Percentiles rank a stretch among this genome's conserved stretches.
Conservation (phyloP, 2,329 filamentous ascomycete genomes). For the Mariannaea elegans region DNA sequence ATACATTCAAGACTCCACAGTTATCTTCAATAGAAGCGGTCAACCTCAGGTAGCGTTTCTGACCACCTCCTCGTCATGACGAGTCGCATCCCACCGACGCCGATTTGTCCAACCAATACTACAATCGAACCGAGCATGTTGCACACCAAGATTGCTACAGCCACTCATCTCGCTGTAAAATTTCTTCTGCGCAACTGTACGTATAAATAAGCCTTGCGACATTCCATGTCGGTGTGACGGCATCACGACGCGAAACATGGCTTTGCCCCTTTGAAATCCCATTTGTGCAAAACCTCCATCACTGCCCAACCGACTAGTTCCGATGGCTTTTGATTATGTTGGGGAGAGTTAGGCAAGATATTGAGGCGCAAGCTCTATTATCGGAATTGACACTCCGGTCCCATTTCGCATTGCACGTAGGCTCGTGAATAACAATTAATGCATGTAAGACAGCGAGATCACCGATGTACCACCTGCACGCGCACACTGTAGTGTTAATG, state of each 20-base stretch:
- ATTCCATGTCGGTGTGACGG: slow-evolving; percentile 39
- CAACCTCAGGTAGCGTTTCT: slow-evolving; percentile 3
- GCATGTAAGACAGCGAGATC: too few relatives aligned
- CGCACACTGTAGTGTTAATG: too few relatives aligned
- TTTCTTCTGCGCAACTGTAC: slow-evolving; percentile 7
- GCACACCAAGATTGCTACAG: background rate
- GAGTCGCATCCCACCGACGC: slow-evolving; percentile 6
- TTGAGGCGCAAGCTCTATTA: background rate
- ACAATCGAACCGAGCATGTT: background rate
- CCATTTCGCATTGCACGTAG: background rate
- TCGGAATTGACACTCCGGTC: too few relatives aligned
- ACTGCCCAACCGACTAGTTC: slow-evolving; percentile 5
- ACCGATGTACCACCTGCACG: too few relatives aligned
- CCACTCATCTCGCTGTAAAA: slow-evolving; percentile 11
- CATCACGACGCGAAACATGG: slow-evolving; percentile 32
- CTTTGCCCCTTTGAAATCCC: slow-evolving; percentile 16
- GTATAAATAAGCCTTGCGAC: slow-evolving; percentile 32
- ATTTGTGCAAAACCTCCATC: background rate
- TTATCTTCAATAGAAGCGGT: slow-evolving; percentile 8
- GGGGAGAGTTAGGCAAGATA: background rate
- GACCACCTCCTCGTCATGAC: slow-evolving; percentile 8
- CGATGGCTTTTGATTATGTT: background rate
- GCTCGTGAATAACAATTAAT: too few relatives aligned
- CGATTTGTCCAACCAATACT: background rate
- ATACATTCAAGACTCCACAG: slow-evolving; percentile 1